A percentile compares a stretch with the other conserved stretches of the same genome.
phyloP scores from a whole-genome alignment of 768 basidiomycete genomes.

The Pisolithus sp. region DNA sequence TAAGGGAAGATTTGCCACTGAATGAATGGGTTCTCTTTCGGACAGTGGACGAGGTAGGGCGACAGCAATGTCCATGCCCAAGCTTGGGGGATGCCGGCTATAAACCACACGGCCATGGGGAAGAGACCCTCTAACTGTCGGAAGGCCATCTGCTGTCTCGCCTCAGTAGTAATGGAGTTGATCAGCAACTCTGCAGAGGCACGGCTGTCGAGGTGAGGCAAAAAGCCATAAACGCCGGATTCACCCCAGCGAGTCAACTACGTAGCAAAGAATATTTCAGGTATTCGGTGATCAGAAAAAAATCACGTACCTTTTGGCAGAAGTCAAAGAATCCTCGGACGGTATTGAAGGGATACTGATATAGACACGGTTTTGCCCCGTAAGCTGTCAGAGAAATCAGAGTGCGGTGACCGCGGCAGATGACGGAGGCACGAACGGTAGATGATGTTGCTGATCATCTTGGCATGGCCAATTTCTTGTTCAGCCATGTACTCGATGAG shows the following conservation, averaged over 20 bases:
- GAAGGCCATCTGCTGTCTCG: slow-evolving; percentile 61
- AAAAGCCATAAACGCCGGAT: slow-evolving; percentile 56
- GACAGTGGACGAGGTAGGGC: slow-evolving; percentile 47
- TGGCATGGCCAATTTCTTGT: slow-evolving; percentile 59
- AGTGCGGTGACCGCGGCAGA: background rate
- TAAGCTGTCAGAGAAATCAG: slow-evolving; percentile 19
- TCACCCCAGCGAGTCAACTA: slow-evolving; percentile 49
- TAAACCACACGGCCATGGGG: slow-evolving; percentile 54
- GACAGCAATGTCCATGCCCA: slow-evolving; percentile 59
- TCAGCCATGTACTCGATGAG: slow-evolving; percentile 59
- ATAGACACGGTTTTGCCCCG: slow-evolving; percentile 51
- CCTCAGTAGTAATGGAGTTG: slow-evolving; percentile 55
- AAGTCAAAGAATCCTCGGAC: slow-evolving; percentile 58
- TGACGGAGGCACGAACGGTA: slow-evolving; percentile 22
- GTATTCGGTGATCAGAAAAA: background rate
- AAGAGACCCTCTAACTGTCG: slow-evolving; percentile 56
- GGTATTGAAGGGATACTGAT: slow-evolving; percentile 47
- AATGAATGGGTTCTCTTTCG: slow-evolving; percentile 44
- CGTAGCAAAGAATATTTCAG: background rate
- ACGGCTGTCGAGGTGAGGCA: slow-evolving; percentile 56
- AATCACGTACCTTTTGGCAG: slow-evolving; percentile 39
- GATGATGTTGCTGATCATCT: slow-evolving; percentile 46
- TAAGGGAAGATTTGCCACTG: slow-evolving; percentile 52
- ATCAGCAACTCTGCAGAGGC: slow-evolving; percentile 45
- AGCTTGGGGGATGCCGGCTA: slow-evolving; percentile 51